A percentile compares a stretch with the other conserved stretches of the same genome.
These are phyloP conservation scores for Mortierella sp. DNA, from an alignment of 371 early-diverging fungal species.

Conservation along the genomic window DNA sequence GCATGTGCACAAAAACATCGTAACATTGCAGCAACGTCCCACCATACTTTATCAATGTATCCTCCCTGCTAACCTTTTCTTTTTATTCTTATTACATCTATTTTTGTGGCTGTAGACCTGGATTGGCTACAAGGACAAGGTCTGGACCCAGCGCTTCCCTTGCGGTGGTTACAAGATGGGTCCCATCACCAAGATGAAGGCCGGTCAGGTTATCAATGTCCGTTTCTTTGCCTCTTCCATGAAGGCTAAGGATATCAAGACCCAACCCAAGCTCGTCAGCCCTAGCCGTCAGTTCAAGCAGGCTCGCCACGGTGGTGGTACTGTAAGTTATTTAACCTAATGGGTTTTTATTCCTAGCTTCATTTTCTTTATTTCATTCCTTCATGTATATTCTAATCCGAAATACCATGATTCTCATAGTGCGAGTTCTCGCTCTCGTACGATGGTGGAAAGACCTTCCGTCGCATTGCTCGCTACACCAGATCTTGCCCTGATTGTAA, in stretches of 20 bases:
- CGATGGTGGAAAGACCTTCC: slow-evolving; percentile 72
- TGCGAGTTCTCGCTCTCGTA: slow-evolving; percentile 80
- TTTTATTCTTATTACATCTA: not conserved
- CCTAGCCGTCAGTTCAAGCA: slow-evolving; percentile 36
- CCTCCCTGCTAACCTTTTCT: not conserved
- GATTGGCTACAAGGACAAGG: slow-evolving; percentile 49
- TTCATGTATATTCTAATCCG: not conserved
- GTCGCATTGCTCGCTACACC: slow-evolving; percentile 61
- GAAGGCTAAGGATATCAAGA: slow-evolving; percentile 27
- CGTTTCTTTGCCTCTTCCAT: slow-evolving; percentile 51
- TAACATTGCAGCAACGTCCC: too few species aligned
- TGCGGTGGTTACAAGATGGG: slow-evolving; percentile 46
- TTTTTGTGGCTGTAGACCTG: slow-evolving; percentile 25
- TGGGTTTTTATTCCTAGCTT: too few species aligned
- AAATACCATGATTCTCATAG: slow-evolving; percentile 28
- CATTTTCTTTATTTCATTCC: not conserved
- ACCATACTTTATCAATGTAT: too few species aligned
- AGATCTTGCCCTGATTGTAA: slow-evolving; percentile 58
- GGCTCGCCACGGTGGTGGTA: slow-evolving; percentile 55
- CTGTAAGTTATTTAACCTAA: slow-evolving; percentile 18
- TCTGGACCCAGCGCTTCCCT: slow-evolving; percentile 39
- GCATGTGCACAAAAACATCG: too few species aligned
- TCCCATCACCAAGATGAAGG: slow-evolving; percentile 41
- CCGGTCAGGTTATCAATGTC: slow-evolving; percentile 44
- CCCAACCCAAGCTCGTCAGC: slow-evolving; percentile 37